These are phyloP conservation scores for Camelina sativa DNA, from an alignment of 345 rosid species.

Conservation along the genomic window DNA sequence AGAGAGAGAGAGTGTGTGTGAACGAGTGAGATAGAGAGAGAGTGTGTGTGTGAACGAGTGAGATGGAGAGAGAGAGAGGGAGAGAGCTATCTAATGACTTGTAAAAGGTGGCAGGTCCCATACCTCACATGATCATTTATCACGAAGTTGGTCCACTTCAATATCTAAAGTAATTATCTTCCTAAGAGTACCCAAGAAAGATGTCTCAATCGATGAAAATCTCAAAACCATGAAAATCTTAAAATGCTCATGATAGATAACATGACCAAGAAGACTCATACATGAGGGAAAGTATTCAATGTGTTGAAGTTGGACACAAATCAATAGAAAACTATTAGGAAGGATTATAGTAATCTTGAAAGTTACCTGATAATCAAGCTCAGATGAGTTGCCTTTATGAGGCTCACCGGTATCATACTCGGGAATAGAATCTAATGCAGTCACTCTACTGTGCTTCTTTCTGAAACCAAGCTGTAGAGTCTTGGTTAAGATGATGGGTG, in stretches of 20 bases:
- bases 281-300: slow-evolving; percentile 26
- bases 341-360: slow-evolving; percentile 20
- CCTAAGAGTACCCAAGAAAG: slow-evolving; percentile 33
- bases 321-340: neutral
- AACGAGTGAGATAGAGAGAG: slow-evolving; percentile 2
- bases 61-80: slow-evolving; percentile 12
- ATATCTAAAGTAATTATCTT: slow-evolving; percentile 22
- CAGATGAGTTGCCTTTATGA: slow-evolving; percentile 43
- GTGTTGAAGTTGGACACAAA: neutral
- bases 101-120: slow-evolving; percentile 32
- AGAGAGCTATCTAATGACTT: slow-evolving; percentile 21
- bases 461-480: slow-evolving; percentile 64
- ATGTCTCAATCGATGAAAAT: slow-evolving; percentile 33
- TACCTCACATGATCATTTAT: slow-evolving; percentile 48
- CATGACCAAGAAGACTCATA: slow-evolving; percentile 26
- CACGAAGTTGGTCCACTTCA: slow-evolving; percentile 40
- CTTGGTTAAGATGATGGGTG: slow-evolving; percentile 80
- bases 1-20: slow-evolving; percentile 16
- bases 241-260: slow-evolving; percentile 19
- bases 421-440: slow-evolving; percentile 72
- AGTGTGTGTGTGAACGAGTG: neutral
- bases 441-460: slow-evolving; percentile 67
- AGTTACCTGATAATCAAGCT: slow-evolving; percentile 63
- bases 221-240: slow-evolving; percentile 31
- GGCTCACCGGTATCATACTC: slow-evolving; percentile 64